phyloP scores from a whole-genome alignment of 305 asterid species.

The Solanum hybrid region DNA sequence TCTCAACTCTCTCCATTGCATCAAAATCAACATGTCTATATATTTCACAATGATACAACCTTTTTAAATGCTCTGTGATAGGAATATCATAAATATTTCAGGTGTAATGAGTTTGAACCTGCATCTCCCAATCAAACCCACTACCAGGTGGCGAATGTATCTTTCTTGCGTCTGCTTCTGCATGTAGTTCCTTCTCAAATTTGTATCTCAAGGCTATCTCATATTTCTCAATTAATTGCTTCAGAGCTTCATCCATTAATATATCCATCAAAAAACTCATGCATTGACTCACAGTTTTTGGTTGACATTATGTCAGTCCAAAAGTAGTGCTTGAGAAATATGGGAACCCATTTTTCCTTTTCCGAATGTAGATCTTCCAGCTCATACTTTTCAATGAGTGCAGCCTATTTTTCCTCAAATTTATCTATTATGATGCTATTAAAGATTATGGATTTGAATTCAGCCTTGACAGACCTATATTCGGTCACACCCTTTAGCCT shows the following conservation, averaged over 20 bases:
- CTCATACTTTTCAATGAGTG: not conserved
- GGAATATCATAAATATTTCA: too few species aligned
- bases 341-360: not conserved
- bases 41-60: not conserved
- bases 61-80: not conserved
- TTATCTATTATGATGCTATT: not conserved
- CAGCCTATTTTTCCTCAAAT: not conserved
- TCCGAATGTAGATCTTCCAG: not conserved
- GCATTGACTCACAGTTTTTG: not conserved
- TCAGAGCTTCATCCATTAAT: not conserved
- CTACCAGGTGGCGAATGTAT: not conserved
- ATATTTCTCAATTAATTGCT: not conserved
- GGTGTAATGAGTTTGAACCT: not conserved
- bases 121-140: not conserved
- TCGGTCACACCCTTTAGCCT: not conserved
- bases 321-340: not conserved
- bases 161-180: not conserved
- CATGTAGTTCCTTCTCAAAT: not conserved
- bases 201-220: not conserved
- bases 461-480: not conserved
- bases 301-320: not conserved
- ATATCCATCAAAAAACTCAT: not conserved
- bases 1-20: not conserved
- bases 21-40: not conserved
- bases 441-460: not conserved